Base-by-base conservation (phyloP, 2,329 filamentous ascomycete genomes). In the Orbilia quercus region DNA sequence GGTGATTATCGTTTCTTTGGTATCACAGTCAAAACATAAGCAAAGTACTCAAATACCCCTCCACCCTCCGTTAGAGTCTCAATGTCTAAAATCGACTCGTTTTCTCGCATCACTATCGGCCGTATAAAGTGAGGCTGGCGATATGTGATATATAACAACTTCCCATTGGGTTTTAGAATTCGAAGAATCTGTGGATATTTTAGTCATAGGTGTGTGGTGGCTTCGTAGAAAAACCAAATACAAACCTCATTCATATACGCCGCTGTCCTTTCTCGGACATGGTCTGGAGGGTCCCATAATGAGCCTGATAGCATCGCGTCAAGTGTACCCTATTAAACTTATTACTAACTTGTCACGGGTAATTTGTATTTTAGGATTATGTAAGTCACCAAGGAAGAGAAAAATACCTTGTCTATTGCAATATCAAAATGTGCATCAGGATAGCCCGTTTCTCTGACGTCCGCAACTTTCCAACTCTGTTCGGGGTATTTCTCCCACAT, bases 41-140 rank as follows among this genome's bases (percentile, higher is more conserved):
- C 75, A 47, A 76, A 76, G 53, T 76, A 76, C 40, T 76, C 75
- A 57, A 76, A 75, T 54, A 75, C 66, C 18, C 75, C 75, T 22
- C 53, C 75, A 38, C 75, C 75, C 7, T 75, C 65, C 22, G 70
- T 72, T n/a, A 76, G 63, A 23, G 31, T 75, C 47, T 76, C 75
- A 7, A 75, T 76, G 25, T 74, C 31, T 44, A 76, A 60, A n/a
- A 54, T 25, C 59, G 75, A 59, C 16, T 50, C 59, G 16, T 42
- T 25, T 36, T 76, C 69, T 42, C 75, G 47, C 7, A 20, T 25
- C 25, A 76, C 71, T n/a, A 76, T 75, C 11, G 75, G 75, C 28
- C 62, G 69, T 42, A 76, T 76, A 57, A 76, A 76, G 55, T 76
- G 75, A n/a, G 75, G 75, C 14, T 76, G 75, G 28, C 75, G 75